These are phyloP conservation scores for Mortierella sp. DNA, from an alignment of 371 early-diverging fungal genomes.

Conservation along the genomic window DNA sequence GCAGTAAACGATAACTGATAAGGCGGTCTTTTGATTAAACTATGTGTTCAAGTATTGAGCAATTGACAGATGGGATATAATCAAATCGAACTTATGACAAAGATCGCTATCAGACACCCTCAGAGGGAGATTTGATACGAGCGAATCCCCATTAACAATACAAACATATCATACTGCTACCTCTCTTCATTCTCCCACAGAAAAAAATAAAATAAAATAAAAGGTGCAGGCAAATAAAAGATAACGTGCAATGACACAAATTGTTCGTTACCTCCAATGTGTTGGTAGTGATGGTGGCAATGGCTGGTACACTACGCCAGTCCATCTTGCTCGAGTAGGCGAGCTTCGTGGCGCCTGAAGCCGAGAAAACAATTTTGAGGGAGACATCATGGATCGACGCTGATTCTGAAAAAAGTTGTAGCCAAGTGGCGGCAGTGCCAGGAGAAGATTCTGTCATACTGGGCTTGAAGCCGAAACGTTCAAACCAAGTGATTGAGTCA, in stretches of 20 bases:
- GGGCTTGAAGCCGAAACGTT: slow-evolving; percentile 49
- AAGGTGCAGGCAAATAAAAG: not conserved
- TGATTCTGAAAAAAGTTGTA: slow-evolving; percentile 44
- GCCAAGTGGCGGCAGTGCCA: slow-evolving; percentile 44
- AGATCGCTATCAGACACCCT: no score
- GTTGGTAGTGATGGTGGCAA: slow-evolving; percentile 45
- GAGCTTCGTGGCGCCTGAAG: slow-evolving; percentile 37
- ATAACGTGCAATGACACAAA: not conserved
- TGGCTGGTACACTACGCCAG: slow-evolving; percentile 54
- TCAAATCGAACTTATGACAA: no score
- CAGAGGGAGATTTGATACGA: no score
- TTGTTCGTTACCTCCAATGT: slow-evolving; percentile 36
- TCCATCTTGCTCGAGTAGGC: slow-evolving; percentile 51
- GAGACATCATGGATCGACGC: slow-evolving; percentile 34
- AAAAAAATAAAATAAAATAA: not conserved
- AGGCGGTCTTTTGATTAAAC: not conserved
- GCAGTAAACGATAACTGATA: slow-evolving; percentile 11
- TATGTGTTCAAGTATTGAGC: not conserved
- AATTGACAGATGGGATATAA: no score
- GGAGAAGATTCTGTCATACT: slow-evolving; percentile 54
- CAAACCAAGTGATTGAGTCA: slow-evolving; percentile 46
- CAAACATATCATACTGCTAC: no score
- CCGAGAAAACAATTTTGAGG: slow-evolving; percentile 40
- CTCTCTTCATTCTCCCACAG: no score
- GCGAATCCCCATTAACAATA: no score